Base-by-base conservation (phyloP, 768 basidiomycete genomes). In the Mycena crocata region DNA sequence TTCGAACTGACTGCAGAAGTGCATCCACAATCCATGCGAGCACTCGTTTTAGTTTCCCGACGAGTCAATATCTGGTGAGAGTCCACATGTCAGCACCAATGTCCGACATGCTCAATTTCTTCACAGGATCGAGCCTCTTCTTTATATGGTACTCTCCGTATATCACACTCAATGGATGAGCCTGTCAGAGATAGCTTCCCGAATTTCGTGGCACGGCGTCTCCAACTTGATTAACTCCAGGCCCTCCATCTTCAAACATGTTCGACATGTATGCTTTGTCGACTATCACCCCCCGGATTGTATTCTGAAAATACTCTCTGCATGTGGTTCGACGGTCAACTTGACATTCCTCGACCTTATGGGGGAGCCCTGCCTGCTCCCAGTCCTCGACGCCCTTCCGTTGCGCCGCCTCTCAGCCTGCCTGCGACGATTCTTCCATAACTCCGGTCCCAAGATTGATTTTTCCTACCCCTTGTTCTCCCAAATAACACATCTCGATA, bases 401-500 rank as follows among this genome's bases (percentile, higher is more conserved):
- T 31, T 61, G 2, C 49, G 45, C 30, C 59, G 30, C 5, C 31
- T 61, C 1, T 51, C 59, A n/a, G 24, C 37, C 35, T 51, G 30
- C 39, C n/a, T 52, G 49, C 19, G 32, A 17, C 26, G 48, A 8
- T 44, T 57, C 1, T 46, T 57, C 32, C 19, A 15, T 14, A 24
- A 42, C 12, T 7, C 17, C 21, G 56, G 24, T 28, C n/a, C n/a
- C n/a, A 2, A 5, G 21, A 31, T 32, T 3, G 59, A 61, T 17
- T 51, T 61, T 32, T 42, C 50, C 28, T 24, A 32, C 10, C 37
- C 59, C 2, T 30, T 61, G 39, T 61, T 61, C 39, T 37, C 28
- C 13, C 37, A 42, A 30, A 40, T 61, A 3, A 61, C 59, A 12
- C 59, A 51, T 28, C 39, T 51, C 19, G 50, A 51, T n/a, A 50